Conservation (phyloP, 2,329 filamentous ascomycete genomes). For the Colletotrichum coccodes region DNA sequence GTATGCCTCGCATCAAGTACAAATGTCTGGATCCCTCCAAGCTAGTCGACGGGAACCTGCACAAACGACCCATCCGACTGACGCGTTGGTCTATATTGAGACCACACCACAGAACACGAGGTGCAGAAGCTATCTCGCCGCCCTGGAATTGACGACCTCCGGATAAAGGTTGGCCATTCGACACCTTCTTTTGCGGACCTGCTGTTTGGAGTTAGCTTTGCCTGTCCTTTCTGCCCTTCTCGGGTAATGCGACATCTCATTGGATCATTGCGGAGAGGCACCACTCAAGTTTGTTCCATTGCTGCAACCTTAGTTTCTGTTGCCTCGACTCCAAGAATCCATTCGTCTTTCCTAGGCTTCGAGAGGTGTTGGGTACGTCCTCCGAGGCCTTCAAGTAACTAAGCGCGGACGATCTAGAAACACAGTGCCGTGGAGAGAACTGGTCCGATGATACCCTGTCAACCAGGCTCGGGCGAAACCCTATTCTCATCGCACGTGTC, state of each 20-base stretch:
- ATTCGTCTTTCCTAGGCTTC: neutral
- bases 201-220: slow-evolving; percentile 9
- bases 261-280: slow-evolving; percentile 21
- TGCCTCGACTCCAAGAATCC: neutral
- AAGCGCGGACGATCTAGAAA: neutral
- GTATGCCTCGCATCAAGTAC: slow-evolving; percentile 21
- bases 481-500: slow-evolving; percentile 28
- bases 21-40: slow-evolving; percentile 39
- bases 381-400: neutral
- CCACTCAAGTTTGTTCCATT: slow-evolving; percentile 21
- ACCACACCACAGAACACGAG: slow-evolving; percentile 42
- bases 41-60: slow-evolving; percentile 49
- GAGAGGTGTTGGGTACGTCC: neutral
- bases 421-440: slow-evolving; percentile 21
- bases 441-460: slow-evolving; percentile 22
- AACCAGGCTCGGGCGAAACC: slow-evolving; percentile 21
- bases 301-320: slow-evolving; percentile 15
- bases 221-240: slow-evolving; percentile 15
- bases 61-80: slow-evolving; percentile 43
- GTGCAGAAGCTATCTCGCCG: slow-evolving; percentile 20
- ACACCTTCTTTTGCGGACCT: neutral
- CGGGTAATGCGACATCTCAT: slow-evolving; percentile 27
- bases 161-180: slow-evolving; percentile 1
- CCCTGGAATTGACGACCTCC: neutral
- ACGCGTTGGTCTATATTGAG: slow-evolving; percentile 40